phyloP scores from a whole-genome alignment of 106 monocot species.

The Iris macrosiphon region DNA sequence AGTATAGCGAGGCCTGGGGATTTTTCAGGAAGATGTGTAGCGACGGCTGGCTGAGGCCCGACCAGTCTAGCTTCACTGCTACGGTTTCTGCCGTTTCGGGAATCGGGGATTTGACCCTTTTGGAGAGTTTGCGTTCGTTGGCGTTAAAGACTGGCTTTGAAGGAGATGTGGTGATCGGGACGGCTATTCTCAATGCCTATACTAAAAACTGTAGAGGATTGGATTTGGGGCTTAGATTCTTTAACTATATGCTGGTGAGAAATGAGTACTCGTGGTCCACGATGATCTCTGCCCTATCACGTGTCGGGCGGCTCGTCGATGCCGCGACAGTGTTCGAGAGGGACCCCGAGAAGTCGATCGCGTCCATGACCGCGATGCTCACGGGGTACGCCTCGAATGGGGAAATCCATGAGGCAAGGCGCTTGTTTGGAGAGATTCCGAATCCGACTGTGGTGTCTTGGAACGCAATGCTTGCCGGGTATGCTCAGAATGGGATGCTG shows the following conservation, averaged over 20 bases:
- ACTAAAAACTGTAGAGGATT: constrained; percentile 18
- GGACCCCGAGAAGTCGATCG: constrained; percentile 45
- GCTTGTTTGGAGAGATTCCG: constrained; percentile 43
- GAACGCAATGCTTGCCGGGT: constrained; percentile 70
- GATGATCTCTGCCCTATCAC: constrained; percentile 41
- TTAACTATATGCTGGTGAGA: constrained; percentile 42
- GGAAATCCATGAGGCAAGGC: constrained; percentile 32
- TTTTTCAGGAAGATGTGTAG: constrained; percentile 24
- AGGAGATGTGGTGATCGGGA: constrained; percentile 58
- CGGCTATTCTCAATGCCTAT: constrained; percentile 51
- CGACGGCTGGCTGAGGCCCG: constrained; percentile 24
- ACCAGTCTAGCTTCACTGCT: constrained; percentile 42
- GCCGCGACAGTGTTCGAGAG: constrained; percentile 30
- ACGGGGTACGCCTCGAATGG: constrained; percentile 43
- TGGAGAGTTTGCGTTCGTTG: constrained; percentile 44
- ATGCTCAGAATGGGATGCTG: constrained; percentile 45
- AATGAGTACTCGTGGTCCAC: constrained; percentile 72
- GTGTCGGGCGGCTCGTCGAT: constrained; percentile 39
- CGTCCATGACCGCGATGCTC: constrained; percentile 41
- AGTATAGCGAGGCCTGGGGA: constrained; percentile 35
- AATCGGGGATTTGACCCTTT: constrained; percentile 19
- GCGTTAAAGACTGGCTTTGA: constrained; percentile 48
- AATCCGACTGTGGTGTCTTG: constrained; percentile 40
- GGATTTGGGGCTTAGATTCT: constrained; percentile 41
- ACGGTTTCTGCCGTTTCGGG: constrained; percentile 34